Evolutionary conservation across 1,284 basidiomycete genomes (phyloP), one percentile per base, ranked within the genome.

Genomic region (Apiotrichum sp.): DNA sequence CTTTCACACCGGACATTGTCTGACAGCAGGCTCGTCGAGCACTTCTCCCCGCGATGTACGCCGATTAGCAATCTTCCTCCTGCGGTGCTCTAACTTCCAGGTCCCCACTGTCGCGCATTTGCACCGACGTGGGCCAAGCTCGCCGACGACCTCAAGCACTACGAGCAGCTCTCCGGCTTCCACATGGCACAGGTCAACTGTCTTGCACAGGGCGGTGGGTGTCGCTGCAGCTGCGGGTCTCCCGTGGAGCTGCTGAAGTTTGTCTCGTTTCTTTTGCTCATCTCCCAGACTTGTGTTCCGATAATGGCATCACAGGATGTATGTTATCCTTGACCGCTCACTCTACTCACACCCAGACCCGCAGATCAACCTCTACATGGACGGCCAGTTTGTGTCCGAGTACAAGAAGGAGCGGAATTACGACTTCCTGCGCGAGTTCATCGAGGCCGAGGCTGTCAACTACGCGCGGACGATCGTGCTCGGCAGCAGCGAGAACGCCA

Each of bases 151-250:
- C 83, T 83, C 55, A 79, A 83, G 57, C 71, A 74, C 44, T 78
- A 81, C 40, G 74, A 80, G 41, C 73, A 82, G 65, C 80, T 85
- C 8, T 63, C 72, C 0, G 79, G 80, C 8, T 83, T 95, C 10
- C 81, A 83, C 54, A 80, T 93, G 57, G 90, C 87, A 0, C 91
- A 92, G 69, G 86, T 96, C 44, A 86, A 95, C 73, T 96, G 93
- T 69, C 80, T 85, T 0, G 80, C 86, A 3, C 80, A 90, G 69
- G 89, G 89, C 67, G 91, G 90, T 88, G 59, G 61, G 86, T 77
- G 50, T n/a, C n/a, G n/a, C n/a, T n/a, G 44, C n/a, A n/a, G n/a
- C n/a, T n/a, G n/a, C n/a, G n/a, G n/a, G n/a, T n/a, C n/a, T n/a
- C n/a, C n/a, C n/a, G n/a, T n/a, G n/a, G n/a, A n/a, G 29, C n/a